Evolutionary conservation across 2,329 filamentous ascomycete species (phyloP).

Genomic region (Alternaria viburni): DNA sequence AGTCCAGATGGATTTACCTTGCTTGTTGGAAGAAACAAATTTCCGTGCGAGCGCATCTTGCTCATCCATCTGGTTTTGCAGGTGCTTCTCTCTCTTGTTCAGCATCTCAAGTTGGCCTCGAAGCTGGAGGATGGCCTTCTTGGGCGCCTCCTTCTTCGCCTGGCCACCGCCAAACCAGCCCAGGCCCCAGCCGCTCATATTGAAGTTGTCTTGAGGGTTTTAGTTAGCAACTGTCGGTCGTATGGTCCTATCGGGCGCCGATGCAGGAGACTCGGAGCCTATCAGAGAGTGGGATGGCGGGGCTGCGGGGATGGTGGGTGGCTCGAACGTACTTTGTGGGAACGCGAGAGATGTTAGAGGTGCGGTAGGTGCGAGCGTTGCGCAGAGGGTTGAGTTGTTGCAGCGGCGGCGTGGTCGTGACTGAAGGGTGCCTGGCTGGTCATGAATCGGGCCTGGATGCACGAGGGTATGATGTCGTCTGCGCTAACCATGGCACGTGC

Average conservation of each 20-base stretch:
- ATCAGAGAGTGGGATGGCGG: slow-evolving; percentile 23
- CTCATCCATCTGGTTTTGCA: slow-evolving; percentile 91
- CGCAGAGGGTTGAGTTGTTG: slow-evolving; percentile 9
- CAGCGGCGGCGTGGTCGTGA: slow-evolving; percentile 16
- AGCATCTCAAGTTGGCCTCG: slow-evolving; percentile 95
- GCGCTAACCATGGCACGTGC: slow-evolving; percentile 28
- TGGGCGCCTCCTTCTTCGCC: slow-evolving; percentile 90
- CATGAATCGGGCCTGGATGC: slow-evolving; percentile 25
- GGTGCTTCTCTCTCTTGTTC: slow-evolving; percentile 91
- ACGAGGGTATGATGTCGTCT: slow-evolving; percentile 35
- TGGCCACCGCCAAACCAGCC: slow-evolving; percentile 88
- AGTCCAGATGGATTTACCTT: slow-evolving; percentile 68
- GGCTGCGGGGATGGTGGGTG: slow-evolving; percentile 18
- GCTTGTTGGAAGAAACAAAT: slow-evolving; percentile 88
- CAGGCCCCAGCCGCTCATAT: slow-evolving; percentile 56
- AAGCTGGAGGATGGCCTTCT: slow-evolving; percentile 92
- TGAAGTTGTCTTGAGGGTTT: slow-evolving; percentile 5
- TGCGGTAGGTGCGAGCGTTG: not conserved
- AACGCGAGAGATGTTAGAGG: not conserved
- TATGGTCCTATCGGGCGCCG: not conserved
- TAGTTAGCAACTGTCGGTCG: slow-evolving; percentile 2
- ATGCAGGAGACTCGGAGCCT: slow-evolving; percentile 8
- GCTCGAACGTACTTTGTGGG: slow-evolving; percentile 19
- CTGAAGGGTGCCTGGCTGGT: slow-evolving; percentile 24
- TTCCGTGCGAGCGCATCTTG: slow-evolving; percentile 89